Evolutionary conservation across 2,329 filamentous ascomycete genomes (phyloP).

Genomic region (Fusarium oligoseptatum): DNA sequence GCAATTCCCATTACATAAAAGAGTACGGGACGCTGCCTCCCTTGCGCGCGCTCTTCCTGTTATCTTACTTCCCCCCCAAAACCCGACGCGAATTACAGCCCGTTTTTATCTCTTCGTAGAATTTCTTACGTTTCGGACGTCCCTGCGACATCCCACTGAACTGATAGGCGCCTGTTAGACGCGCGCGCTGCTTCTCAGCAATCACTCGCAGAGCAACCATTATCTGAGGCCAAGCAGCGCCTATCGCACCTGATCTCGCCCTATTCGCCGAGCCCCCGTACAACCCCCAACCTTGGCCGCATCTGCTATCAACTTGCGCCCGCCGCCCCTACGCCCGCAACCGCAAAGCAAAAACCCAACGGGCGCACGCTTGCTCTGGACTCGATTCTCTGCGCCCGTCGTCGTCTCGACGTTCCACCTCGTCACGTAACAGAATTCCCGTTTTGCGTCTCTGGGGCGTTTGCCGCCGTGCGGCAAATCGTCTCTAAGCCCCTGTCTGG

Average conservation of each 20-base stretch:
- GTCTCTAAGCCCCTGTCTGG: conserved; percentile 47
- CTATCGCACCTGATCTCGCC: conserved; percentile 33
- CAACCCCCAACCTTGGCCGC: conserved; percentile 47
- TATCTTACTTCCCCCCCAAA: conserved; percentile 50
- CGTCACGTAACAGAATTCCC: conserved; percentile 52
- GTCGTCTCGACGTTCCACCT: conserved; percentile 47
- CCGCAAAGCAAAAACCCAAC: conserved; percentile 54
- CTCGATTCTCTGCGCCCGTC: conserved; percentile 47
- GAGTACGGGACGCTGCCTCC: conserved; percentile 50
- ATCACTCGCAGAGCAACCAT: conserved; percentile 21
- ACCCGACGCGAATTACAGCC: conserved; percentile 46
- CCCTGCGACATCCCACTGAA: conserved; percentile 42
- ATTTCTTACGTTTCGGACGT: conserved; percentile 49
- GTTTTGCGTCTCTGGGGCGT: conserved; percentile 54
- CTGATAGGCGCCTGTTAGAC: conserved; percentile 49
- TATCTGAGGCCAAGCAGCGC: conserved; percentile 33
- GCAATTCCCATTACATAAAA: conserved; percentile 58
- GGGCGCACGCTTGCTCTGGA: conserved; percentile 50
- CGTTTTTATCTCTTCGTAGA: conserved; percentile 50
- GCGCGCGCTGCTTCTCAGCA: conserved; percentile 36
- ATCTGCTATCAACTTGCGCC: conserved; percentile 50
- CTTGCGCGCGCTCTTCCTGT: conserved; percentile 45
- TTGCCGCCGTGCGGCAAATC: conserved; percentile 55
- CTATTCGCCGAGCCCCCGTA: conserved; percentile 41
- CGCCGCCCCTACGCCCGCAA: conserved; percentile 54